These are phyloP conservation scores for Pinus tabuliformis DNA, from an alignment of 75 land plant genomes.

Conservation along the genomic window DNA sequence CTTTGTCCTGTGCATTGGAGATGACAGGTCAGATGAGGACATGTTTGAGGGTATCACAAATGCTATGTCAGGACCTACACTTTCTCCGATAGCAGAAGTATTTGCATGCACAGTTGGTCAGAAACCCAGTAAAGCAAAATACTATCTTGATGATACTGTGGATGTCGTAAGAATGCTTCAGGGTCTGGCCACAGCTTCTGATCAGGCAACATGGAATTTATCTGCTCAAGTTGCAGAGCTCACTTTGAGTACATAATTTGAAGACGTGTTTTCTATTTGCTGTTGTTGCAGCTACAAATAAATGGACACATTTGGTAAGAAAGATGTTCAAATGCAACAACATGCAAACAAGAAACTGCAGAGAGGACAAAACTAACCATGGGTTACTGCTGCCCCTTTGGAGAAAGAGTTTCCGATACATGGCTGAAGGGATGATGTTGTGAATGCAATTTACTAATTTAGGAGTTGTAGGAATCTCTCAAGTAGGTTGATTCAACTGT, in stretches of 20 bases:
- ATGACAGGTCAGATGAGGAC: conserved; percentile 82
- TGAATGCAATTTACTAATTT: not conserved
- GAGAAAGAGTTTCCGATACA: not conserved
- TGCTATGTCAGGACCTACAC: conserved; percentile 31
- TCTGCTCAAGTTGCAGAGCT: not conserved
- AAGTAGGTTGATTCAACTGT: conserved; percentile 2
- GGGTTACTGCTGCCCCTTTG: not conserved
- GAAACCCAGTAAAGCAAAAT: conserved; percentile 85
- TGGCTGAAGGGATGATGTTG: not conserved
- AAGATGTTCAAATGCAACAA: not conserved
- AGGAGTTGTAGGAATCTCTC: not conserved
- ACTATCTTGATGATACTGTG: conserved; percentile 60
- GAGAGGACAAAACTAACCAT: not conserved
- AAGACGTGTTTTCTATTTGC: not conserved
- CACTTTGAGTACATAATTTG: not conserved
- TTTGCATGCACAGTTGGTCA: conserved; percentile 81
- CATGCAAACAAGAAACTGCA: not conserved
- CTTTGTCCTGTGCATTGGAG: conserved; percentile 76
- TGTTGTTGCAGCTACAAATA: not conserved
- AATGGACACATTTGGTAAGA: not conserved
- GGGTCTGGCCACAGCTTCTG: conserved; percentile 43
- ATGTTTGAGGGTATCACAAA: conserved; percentile 72
- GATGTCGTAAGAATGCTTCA: conserved; percentile 74
- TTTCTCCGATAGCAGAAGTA: conserved; percentile 65
- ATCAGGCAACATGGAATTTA: conserved; percentile 8